Evolutionary conservation across 2,329 filamentous ascomycete genomes (phyloP).

Genomic region (Akanthomyces muscarius): DNA sequence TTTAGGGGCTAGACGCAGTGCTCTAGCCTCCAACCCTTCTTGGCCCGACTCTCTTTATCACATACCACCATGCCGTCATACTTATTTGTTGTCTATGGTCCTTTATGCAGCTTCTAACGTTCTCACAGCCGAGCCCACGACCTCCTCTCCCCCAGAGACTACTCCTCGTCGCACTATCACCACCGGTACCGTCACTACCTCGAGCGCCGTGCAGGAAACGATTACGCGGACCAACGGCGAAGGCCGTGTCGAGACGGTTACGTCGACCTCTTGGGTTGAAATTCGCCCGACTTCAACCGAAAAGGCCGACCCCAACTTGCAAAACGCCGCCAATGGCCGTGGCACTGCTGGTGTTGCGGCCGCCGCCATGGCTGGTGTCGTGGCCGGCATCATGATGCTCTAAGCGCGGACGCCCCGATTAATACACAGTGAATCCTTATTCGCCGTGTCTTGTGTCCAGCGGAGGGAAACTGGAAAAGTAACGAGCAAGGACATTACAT

Average conservation of each 20-base stretch:
- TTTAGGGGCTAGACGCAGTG: neutral
- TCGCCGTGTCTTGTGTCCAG: neutral
- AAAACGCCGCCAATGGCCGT: constrained; percentile 31
- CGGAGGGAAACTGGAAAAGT: neutral
- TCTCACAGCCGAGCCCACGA: constrained; percentile 5
- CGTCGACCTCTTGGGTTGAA: constrained; percentile 47
- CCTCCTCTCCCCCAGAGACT: constrained; percentile 19
- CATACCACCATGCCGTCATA: neutral
- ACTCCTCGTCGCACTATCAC: constrained; percentile 30
- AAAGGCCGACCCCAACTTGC: constrained; percentile 31
- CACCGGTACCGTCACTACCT: constrained; percentile 32
- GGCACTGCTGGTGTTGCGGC: neutral
- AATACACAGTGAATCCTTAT: neutral
- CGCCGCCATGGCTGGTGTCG: constrained; percentile 24
- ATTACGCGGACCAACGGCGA: constrained; percentile 44
- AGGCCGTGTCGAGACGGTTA: constrained; percentile 43
- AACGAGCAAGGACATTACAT: neutral
- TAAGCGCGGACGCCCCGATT: constrained; percentile 15
- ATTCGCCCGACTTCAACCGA: constrained; percentile 36
- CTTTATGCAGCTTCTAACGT: neutral
- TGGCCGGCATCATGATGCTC: constrained; percentile 26
- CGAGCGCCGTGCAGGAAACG: constrained; percentile 35
- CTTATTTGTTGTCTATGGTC: neutral
- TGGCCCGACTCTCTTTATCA: neutral
- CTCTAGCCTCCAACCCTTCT: neutral